phyloP scores from a whole-genome alignment of 2,329 filamentous ascomycete species.

The Stagonosporopsis tanaceti region DNA sequence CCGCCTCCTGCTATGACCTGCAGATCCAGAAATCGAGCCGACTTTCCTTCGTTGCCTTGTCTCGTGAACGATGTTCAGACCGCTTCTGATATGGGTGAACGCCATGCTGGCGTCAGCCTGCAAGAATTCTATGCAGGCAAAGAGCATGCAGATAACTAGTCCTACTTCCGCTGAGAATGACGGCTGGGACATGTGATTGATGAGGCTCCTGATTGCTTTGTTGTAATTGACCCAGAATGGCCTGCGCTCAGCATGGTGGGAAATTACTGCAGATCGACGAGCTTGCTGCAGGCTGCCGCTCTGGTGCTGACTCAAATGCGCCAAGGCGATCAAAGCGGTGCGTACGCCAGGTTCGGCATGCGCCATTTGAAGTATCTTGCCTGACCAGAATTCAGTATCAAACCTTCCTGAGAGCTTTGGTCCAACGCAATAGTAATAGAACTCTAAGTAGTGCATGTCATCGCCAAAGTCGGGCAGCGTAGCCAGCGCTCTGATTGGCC shows the following conservation, averaged over 20 bases:
- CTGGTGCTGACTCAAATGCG: slow-evolving; percentile 39
- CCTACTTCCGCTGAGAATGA: slow-evolving; percentile 40
- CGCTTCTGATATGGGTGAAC: slow-evolving; percentile 52
- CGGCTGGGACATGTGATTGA: slow-evolving; percentile 37
- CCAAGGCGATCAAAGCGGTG: slow-evolving; percentile 53
- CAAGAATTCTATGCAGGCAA: slow-evolving; percentile 53
- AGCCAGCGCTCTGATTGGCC: slow-evolving; percentile 8
- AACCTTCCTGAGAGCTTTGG: slow-evolving; percentile 46
- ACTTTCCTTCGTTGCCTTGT: not conserved
- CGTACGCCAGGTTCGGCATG: slow-evolving; percentile 50
- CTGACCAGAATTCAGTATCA: slow-evolving; percentile 51
- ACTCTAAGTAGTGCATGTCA: slow-evolving; percentile 37
- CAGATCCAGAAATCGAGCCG: not conserved
- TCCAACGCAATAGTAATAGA: slow-evolving; percentile 52
- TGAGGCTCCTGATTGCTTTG: slow-evolving; percentile 46
- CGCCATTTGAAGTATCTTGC: slow-evolving; percentile 51
- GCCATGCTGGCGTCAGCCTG: slow-evolving; percentile 50
- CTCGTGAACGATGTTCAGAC: slow-evolving; percentile 47
- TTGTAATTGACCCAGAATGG: slow-evolving; percentile 51
- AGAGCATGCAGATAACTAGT: slow-evolving; percentile 53
- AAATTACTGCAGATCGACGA: not conserved
- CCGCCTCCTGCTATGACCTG: not conserved
- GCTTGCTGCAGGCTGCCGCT: slow-evolving; percentile 12
- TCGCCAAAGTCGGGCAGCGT: slow-evolving; percentile 13
- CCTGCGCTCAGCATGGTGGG: slow-evolving; percentile 6